Conservation (phyloP, 345 rosid species). For the Clausena lansium region DNA sequence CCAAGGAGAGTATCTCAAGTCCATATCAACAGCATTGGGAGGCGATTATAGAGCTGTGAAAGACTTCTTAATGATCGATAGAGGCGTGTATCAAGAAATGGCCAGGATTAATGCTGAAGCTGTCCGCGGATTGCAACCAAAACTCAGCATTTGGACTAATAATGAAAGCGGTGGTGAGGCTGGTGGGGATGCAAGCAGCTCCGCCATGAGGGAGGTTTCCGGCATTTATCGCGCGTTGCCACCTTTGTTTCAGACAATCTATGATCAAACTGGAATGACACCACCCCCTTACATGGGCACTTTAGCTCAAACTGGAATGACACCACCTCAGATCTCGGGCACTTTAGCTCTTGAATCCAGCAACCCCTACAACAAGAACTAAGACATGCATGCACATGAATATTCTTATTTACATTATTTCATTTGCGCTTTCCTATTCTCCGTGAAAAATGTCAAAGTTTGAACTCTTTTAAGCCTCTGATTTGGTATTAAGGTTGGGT, state of each 20-base stretch:
- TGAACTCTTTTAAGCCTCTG: not conserved
- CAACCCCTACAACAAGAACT: not conserved
- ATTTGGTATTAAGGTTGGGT: not conserved
- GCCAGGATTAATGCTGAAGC: slow-evolving; percentile 63
- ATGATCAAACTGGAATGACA: slow-evolving; percentile 77
- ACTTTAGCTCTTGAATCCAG: slow-evolving; percentile 8
- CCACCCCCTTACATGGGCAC: slow-evolving; percentile 72
- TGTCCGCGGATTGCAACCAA: slow-evolving; percentile 58
- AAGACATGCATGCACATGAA: not conserved
- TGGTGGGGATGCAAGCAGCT: slow-evolving; percentile 5
- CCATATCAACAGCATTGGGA: slow-evolving; percentile 50
- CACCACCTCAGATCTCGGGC: slow-evolving; percentile 66
- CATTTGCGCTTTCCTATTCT: not conserved
- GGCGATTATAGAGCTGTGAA: slow-evolving; percentile 55
- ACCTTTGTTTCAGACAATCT: slow-evolving; percentile 68
- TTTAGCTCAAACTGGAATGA: slow-evolving; percentile 63
- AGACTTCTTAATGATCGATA: slow-evolving; percentile 62
- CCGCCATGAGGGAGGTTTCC: slow-evolving; percentile 63
- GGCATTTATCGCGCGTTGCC: slow-evolving; percentile 71
- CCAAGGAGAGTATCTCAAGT: slow-evolving; percentile 54
- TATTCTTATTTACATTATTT: too few species aligned
- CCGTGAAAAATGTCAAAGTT: not conserved
- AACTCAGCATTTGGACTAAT: slow-evolving; percentile 68
- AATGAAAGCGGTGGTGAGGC: slow-evolving; percentile 23
- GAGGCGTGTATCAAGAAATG: slow-evolving; percentile 48